These are phyloP conservation scores for Myotisia sp. DNA, from an alignment of 2,329 filamentous ascomycete species.

Conservation along the genomic window DNA sequence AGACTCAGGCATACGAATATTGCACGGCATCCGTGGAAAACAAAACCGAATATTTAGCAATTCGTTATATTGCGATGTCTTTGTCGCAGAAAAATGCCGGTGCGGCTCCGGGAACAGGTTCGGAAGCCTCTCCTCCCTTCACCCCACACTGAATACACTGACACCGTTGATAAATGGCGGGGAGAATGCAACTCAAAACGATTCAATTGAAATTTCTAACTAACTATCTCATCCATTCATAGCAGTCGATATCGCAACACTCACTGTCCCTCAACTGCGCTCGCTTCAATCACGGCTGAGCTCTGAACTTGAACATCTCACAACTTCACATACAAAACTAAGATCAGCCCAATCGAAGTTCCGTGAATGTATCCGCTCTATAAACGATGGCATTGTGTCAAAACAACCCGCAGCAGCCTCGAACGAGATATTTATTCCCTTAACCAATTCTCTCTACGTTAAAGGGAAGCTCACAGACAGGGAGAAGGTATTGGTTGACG, in stretches of 20 bases:
- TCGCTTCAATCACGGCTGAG: constrained; percentile 93
- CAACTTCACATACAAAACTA: constrained; percentile 75
- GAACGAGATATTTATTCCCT: constrained; percentile 64
- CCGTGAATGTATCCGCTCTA: constrained; percentile 69
- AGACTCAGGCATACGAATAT: too few species aligned
- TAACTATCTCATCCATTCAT: background rate
- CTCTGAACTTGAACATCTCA: constrained; percentile 89
- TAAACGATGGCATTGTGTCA: constrained; percentile 43
- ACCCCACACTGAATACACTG: background rate
- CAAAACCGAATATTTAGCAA: too few species aligned
- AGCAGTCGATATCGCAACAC: constrained; percentile 55
- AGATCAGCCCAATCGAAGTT: constrained; percentile 85
- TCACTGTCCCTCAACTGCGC: constrained; percentile 72
- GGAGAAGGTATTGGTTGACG: constrained; percentile 71
- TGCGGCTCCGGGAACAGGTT: constrained; percentile 6
- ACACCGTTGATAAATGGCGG: too few species aligned
- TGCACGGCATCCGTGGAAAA: too few species aligned
- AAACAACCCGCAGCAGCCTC: constrained; percentile 15
- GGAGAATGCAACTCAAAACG: too few species aligned
- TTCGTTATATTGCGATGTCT: constrained; percentile 1
- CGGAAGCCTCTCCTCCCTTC: background rate
- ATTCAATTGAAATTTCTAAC: background rate
- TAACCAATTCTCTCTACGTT: constrained; percentile 91
- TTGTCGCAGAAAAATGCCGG: constrained; percentile 1
- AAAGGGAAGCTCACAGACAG: constrained; percentile 62